Conservation (phyloP, 73 alveolate genomes). For the Tetrahymena malaccensis region DNA sequence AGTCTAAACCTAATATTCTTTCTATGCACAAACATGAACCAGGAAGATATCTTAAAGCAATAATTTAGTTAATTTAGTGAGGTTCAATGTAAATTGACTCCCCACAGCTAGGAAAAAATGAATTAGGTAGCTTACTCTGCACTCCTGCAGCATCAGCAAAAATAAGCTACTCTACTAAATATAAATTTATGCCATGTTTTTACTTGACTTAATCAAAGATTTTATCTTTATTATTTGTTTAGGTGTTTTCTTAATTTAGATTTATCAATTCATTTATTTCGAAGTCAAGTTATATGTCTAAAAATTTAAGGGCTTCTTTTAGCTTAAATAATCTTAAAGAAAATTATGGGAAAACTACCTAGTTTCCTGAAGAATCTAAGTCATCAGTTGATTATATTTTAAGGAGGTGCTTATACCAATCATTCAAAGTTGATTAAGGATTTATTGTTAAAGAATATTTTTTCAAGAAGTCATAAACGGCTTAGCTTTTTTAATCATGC, state of each 20-base stretch:
- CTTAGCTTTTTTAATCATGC: not conserved
- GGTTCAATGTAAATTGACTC: not conserved
- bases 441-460: not conserved
- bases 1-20: not conserved
- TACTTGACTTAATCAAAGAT: not conserved
- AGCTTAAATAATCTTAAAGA: not conserved
- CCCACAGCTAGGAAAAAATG: not conserved
- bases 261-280: not conserved
- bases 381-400: not conserved
- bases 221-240: too few relatives aligned
- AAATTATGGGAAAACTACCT: not conserved
- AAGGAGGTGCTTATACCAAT: not conserved
- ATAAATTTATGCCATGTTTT: not conserved
- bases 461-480: not conserved
- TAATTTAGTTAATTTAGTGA: not conserved
- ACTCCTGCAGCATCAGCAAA: not conserved
- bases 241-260: not conserved
- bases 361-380: not conserved
- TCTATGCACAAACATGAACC: not conserved
- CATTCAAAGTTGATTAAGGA: not conserved
- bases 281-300: not conserved
- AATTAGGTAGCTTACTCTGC: not conserved
- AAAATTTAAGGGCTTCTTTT: not conserved
- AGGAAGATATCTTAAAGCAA: not conserved
- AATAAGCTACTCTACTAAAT: not conserved